A percentile compares a stretch with the other conserved stretches of the same genome.
Evolutionary conservation across 169 alveolate species (phyloP).

Genomic region (Eimeria falciformis): DNA sequence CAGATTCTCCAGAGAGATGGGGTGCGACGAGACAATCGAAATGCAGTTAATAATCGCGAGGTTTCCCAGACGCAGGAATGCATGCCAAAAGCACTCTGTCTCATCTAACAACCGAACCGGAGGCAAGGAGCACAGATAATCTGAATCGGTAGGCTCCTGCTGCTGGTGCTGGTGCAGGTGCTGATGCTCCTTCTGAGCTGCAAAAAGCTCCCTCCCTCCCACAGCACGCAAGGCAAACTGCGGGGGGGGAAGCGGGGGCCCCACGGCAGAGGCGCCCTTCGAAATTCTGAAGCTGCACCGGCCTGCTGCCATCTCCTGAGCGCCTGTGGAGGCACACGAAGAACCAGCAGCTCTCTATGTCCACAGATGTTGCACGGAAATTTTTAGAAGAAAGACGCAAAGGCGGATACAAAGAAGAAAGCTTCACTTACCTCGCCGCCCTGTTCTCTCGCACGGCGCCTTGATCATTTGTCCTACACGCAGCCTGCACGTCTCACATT

Average conservation of each 20-base stretch:
- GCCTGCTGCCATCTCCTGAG: background rate
- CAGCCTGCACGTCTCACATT: too few species aligned
- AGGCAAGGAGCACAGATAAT: background rate
- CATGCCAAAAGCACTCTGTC: constrained; percentile 69
- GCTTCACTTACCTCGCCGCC: too few species aligned
- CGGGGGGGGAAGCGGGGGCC: constrained; percentile 32
- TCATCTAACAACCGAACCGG: constrained; percentile 65
- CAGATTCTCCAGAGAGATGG: constrained; percentile 76
- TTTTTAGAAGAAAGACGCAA: too few species aligned
- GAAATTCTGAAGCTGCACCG: constrained; percentile 39
- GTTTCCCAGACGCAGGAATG: constrained; percentile 75
- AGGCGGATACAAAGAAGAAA: too few species aligned
- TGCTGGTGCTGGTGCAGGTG: background rate
- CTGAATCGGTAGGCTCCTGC: background rate
- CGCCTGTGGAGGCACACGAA: constrained; percentile 19
- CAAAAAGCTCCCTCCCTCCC: too few species aligned
- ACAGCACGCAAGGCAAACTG: constrained; percentile 10
- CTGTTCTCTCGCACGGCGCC: too few species aligned
- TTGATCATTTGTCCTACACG: too few species aligned
- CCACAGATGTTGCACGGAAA: too few species aligned
- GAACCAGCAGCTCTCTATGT: background rate
- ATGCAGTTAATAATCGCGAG: constrained; percentile 80
- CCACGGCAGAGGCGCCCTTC: constrained; percentile 20
- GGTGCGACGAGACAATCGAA: constrained; percentile 80
- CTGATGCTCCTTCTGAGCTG: too few species aligned